Evolutionary conservation across 2,329 filamentous ascomycete species (phyloP).

Genomic region (Aureobasidium sp.): DNA sequence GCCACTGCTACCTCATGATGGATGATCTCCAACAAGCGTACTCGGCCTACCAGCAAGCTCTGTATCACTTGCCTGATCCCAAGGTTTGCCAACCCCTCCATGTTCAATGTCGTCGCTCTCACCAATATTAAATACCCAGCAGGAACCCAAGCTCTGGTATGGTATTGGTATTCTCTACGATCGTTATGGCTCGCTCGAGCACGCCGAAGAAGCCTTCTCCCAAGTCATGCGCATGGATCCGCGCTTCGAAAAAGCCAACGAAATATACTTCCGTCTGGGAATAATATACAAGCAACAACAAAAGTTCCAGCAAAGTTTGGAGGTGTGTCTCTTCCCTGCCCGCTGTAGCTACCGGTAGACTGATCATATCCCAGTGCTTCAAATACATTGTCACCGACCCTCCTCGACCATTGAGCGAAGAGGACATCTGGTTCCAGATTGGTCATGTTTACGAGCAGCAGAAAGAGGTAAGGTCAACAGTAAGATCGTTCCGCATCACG

Average conservation of each 20-base stretch:
- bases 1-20: conserved; percentile 99
- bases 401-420: conserved; percentile 83
- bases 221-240: conserved; percentile 99
- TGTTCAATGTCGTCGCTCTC: conserved; percentile 1
- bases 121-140: conserved; percentile 11
- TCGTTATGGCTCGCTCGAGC: conserved; percentile 89
- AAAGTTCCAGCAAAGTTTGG: conserved; percentile 84
- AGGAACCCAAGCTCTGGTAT: conserved; percentile 98
- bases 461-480: conserved; percentile 68
- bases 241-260: conserved; percentile 95
- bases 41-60: conserved; percentile 87
- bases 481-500: not conserved
- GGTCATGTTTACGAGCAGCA: conserved; percentile 98
- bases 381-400: conserved; percentile 94
- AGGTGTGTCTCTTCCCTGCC: conserved; percentile 47
- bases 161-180: conserved; percentile 97
- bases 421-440: conserved; percentile 99
- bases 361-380: conserved; percentile 64
- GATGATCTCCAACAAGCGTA: conserved; percentile 96
- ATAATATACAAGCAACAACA: conserved; percentile 99
- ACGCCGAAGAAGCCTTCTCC: conserved; percentile 95
- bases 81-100: conserved; percentile 54
- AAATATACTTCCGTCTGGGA: conserved; percentile 97
- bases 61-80: conserved; percentile 86
- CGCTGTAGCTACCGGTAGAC: conserved; percentile 14